A percentile compares a stretch with the other conserved stretches of the same genome.
phyloP scores from a whole-genome alignment of 2,329 filamentous ascomycete genomes.

The Ascochyta clinopodiicola region DNA sequence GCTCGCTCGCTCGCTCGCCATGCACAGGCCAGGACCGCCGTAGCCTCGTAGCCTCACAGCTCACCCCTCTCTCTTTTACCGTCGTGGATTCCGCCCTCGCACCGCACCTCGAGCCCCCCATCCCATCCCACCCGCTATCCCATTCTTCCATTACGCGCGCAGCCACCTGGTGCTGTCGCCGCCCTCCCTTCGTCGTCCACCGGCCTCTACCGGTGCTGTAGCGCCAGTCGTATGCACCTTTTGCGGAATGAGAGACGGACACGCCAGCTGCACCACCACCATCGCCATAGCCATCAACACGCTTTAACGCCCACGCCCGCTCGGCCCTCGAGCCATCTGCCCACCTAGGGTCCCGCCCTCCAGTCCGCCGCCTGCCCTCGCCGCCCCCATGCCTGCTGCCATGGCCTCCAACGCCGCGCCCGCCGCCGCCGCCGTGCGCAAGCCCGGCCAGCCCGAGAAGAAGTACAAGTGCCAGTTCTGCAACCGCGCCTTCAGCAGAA shows the following conservation, averaged over 20 bases:
- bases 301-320: conserved; percentile 48
- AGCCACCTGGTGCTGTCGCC: conserved; percentile 20
- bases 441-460: conserved; percentile 82
- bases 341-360: conserved; percentile 10
- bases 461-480: conserved; percentile 99
- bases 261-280: conserved; percentile 33
- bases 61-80: neutral
- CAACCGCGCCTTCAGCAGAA: conserved; percentile 94
- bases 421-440: conserved; percentile 74
- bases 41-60: neutral
- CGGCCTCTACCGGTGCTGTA: conserved; percentile 35
- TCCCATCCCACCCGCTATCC: conserved; percentile 30
- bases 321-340: conserved; percentile 37
- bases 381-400: conserved; percentile 66
- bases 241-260: conserved; percentile 40
- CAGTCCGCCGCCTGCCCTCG: neutral
- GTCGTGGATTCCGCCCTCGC: conserved; percentile 23
- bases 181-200: conserved; percentile 13
- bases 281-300: conserved; percentile 38
- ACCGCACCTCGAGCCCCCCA: conserved; percentile 30
- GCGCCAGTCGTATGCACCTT: conserved; percentile 30
- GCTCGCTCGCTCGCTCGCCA: neutral
- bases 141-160: conserved; percentile 36
- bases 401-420: conserved; percentile 71
- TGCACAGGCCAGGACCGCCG: neutral